Evolutionary conservation across 345 rosid genomes (phyloP), one percentile per base, ranked within the genome.

Genomic region (Salix exigua): DNA sequence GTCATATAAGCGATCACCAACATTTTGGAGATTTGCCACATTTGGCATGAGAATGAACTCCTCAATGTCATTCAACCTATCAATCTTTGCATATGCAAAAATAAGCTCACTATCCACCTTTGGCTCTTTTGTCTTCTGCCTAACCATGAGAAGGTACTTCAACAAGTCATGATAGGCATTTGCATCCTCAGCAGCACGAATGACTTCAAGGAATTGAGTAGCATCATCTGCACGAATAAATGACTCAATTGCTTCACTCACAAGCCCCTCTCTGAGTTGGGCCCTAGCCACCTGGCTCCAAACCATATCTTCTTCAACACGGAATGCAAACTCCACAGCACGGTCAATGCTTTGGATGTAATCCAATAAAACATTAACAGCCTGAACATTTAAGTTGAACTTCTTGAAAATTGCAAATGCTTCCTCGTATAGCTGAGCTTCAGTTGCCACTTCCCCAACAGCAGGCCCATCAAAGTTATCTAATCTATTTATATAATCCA

Each of bases 391-490:
- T 77, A 90, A 84, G 87, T 91, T 91, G 76, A 92, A 91, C 88
- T 92, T 92, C 86, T 92, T 92, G 82, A 92, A 92, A 63, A 89
- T 88, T 30, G 95, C 92, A 84, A 83, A 92, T 51, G 95, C 94
- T 87, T 94, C 97, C 86, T 90, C 97, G 38, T 81, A 94, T 12
- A 94, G 80, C 77, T 94, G 94, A 21, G 94, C 97, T 85, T 96
- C 97, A 63, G 92, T 94, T 23, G 99, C 98, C 77, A 93, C 92
- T 80, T 92, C 97, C 75, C 99, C 99, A 81, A 96, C 94, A 44
- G 95, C 95, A 78, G 99, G 97, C 66, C 99, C 98, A 87, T 96
- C 99, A 82, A 96, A 96, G 82, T 94, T 96, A 81, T 94, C 98
- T 42, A 94, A 87, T 84, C 99, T 89, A 77, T 94, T 94, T 42